Conservation (phyloP, 2,329 filamentous ascomycete genomes). For the Colletotrichum gigasporum region DNA sequence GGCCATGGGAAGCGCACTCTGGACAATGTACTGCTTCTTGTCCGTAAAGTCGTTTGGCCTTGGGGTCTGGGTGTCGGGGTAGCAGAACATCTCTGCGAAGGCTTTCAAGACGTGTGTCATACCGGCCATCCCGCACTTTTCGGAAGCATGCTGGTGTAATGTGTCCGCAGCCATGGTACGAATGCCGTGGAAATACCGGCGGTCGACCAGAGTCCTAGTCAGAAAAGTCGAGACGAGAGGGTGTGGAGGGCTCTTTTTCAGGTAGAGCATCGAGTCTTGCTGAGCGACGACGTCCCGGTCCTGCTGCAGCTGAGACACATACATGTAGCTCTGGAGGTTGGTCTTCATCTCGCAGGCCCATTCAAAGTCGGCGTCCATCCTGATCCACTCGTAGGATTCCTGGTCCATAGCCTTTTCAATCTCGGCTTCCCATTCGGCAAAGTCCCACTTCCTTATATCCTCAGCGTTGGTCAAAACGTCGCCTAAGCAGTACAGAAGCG, state of each 20-base stretch:
- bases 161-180: conserved; percentile 84
- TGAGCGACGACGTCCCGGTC: conserved; percentile 96
- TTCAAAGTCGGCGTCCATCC: conserved; percentile 97
- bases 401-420: conserved; percentile 92
- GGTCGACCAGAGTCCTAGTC: conserved; percentile 88
- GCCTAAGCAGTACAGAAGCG: conserved; percentile 89
- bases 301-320: conserved; percentile 95
- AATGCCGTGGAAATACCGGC: conserved; percentile 93
- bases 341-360: conserved; percentile 89
- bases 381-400: conserved; percentile 98
- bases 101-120: conserved; percentile 85
- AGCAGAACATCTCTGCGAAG: conserved; percentile 90
- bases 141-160: conserved; percentile 78
- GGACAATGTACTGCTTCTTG: conserved; percentile 84
- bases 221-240: conserved; percentile 89
- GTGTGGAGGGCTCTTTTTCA: conserved; percentile 73
- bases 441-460: conserved; percentile 83
- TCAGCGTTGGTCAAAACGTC: conserved; percentile 87
- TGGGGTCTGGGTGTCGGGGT: conserved; percentile 80
- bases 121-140: conserved; percentile 79
- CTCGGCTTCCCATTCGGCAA: conserved; percentile 89
- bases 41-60: conserved; percentile 92
- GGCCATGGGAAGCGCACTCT: conserved; percentile 83
- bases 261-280: conserved; percentile 79
- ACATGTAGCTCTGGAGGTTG: conserved; percentile 95